Evolutionary conservation across 164 flowering plant species (phyloP), one percentile per base, ranked within the genome.

Genomic region (Annona squamosa): DNA sequence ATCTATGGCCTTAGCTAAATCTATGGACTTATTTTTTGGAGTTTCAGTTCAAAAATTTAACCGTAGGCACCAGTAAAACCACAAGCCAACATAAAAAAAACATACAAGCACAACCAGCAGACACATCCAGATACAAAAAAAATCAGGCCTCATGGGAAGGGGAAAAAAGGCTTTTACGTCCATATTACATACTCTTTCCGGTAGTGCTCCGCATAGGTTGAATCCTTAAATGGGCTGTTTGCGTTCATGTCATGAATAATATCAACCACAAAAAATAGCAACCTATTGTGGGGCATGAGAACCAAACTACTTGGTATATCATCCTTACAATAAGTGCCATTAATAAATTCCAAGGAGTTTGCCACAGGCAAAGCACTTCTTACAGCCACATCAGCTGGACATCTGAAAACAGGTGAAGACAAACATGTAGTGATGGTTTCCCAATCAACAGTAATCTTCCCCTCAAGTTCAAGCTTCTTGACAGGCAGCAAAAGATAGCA

Each of bases 401-500:
- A 19, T 74, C 77, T 77, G 79, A 92, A 96, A 73, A 89, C 74
- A 66, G 97, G 90, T 46, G 99, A 96, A 56, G 94, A 89, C 61
- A 96, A 81, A 78, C 96, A 92, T 71, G 84, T 83, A 70, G 57
- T 84, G 46, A 93, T 69, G 63, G 79, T 74, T 59, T 67, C 70
- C 99, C 99, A 96, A 72, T 96, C 97, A 68, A 96, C 86, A 43
- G 70, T 76, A 68, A 85, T 65, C 67, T 6, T 61, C 12, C 74
- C 74, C 41, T 74, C 70, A 65, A 59, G 7, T 2, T 80, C 82
- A 70, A 71, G 65, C 70, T 72, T 41, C 72, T 70, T 78, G 52
- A 92, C 74, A 18, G 99, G 99, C 79, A 96, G 98, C 84, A 96
- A 78, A 3, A 93, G 83, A 72, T 96, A 96, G 77, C 81, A 90